Evolutionary conservation across 768 basidiomycete species (phyloP).

Genomic region (Jaapia argillacea): DNA sequence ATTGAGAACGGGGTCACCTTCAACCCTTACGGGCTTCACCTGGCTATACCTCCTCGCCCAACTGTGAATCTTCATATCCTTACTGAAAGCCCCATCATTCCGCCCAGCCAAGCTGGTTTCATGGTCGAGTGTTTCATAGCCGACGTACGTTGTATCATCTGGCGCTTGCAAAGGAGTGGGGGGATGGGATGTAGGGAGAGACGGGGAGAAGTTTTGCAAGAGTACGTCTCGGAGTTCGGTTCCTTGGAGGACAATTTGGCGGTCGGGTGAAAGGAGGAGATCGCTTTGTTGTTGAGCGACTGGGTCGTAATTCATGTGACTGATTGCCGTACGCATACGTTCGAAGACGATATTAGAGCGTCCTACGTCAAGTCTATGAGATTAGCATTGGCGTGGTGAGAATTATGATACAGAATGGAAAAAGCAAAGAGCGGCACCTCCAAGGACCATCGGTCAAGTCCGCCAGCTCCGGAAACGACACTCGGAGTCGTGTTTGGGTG

Average conservation of each 20-base stretch:
- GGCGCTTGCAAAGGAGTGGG: conserved; percentile 27
- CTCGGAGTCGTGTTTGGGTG: conserved; percentile 40
- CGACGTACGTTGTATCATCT: conserved; percentile 27
- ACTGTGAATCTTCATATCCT: conserved; percentile 69
- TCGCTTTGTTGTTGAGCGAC: conserved; percentile 22
- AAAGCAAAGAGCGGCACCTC: conserved; percentile 20
- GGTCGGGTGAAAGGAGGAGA: conserved; percentile 15
- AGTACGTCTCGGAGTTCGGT: conserved; percentile 66
- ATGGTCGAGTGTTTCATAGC: conserved; percentile 27
- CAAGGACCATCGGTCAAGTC: conserved; percentile 37
- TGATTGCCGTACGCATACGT: conserved; percentile 62
- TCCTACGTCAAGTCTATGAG: conserved; percentile 52
- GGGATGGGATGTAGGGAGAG: conserved; percentile 17
- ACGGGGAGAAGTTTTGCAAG: conserved; percentile 42
- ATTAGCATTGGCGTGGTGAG: not conserved
- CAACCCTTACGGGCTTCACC: conserved; percentile 48
- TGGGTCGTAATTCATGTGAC: conserved; percentile 45
- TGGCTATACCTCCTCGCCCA: conserved; percentile 68
- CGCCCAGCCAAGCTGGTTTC: conserved; percentile 20
- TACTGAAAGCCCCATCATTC: conserved; percentile 32
- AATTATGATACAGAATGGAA: not conserved
- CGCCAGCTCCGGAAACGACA: conserved; percentile 46
- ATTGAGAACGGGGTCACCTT: conserved; percentile 65
- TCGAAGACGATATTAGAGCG: conserved; percentile 53
- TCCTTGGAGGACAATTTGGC: conserved; percentile 53